Conservation (phyloP, 1,284 basidiomycete species). For the Malassezia vespertilionis region DNA sequence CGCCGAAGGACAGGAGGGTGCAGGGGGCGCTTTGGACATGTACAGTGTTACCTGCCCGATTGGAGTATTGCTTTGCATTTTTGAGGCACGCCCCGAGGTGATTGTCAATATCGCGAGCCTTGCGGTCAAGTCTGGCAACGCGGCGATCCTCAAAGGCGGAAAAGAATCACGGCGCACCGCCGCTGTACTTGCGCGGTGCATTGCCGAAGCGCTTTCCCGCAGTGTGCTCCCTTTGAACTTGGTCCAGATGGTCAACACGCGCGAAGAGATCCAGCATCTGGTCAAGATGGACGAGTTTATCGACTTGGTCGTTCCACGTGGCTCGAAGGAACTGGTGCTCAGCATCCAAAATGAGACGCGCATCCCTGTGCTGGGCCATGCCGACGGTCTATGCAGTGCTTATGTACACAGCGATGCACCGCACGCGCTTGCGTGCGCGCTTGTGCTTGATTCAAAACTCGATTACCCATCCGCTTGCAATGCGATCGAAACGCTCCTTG, state of each 20-base stretch:
- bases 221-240: conserved; percentile 62
- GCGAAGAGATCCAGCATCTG: conserved; percentile 78
- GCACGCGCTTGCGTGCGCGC: conserved; percentile 63
- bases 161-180: conserved; percentile 36
- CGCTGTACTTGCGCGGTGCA: conserved; percentile 50
- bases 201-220: conserved; percentile 62
- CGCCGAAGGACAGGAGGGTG: conserved; percentile 49
- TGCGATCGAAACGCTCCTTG: conserved; percentile 74
- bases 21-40: conserved; percentile 63
- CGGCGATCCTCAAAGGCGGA: conserved; percentile 43
- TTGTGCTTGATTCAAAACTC: conserved; percentile 85
- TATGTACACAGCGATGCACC: conserved; percentile 78
- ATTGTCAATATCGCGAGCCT: conserved; percentile 93
- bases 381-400: conserved; percentile 82
- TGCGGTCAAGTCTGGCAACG: conserved; percentile 84
- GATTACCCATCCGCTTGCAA: conserved; percentile 97
- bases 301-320: conserved; percentile 90
- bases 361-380: conserved; percentile 98
- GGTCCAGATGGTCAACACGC: conserved; percentile 82
- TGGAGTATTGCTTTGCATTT: conserved; percentile 89
- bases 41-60: conserved; percentile 94
- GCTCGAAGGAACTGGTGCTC: conserved; percentile 78
- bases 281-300: conserved; percentile 81
- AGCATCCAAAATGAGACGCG: conserved; percentile 79
- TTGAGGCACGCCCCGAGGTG: conserved; percentile 94